A percentile compares a stretch with the other conserved stretches of the same genome.
Evolutionary conservation across 1,284 basidiomycete genomes (phyloP).

Genomic region (Ceratobasidium sp.): DNA sequence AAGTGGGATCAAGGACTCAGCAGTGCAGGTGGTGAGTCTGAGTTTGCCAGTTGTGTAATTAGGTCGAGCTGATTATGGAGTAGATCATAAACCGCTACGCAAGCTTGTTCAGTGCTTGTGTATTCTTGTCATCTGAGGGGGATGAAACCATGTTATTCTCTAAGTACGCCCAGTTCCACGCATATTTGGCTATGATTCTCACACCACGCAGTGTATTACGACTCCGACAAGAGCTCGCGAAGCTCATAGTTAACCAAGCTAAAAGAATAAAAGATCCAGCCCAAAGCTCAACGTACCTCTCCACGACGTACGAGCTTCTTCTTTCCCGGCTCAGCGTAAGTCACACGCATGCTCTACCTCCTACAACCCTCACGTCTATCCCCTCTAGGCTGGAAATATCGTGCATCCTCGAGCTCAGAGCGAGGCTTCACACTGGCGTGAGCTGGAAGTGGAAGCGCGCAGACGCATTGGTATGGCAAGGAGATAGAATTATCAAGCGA

Average conservation of each 20-base stretch:
- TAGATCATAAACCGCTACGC: conserved; percentile 73
- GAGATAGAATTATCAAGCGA: conserved; percentile 19
- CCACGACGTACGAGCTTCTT: conserved; percentile 77
- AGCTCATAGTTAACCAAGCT: conserved; percentile 78
- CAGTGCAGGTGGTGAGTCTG: conserved; percentile 67
- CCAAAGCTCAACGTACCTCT: conserved; percentile 74
- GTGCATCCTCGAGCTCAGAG: conserved; percentile 37
- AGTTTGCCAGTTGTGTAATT: background rate
- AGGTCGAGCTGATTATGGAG: background rate
- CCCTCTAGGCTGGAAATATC: conserved; percentile 18
- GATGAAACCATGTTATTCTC: conserved; percentile 96
- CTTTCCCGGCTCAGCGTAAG: conserved; percentile 81
- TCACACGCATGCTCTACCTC: conserved; percentile 39
- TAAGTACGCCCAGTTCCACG: conserved; percentile 59
- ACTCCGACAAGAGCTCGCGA: conserved; percentile 84
- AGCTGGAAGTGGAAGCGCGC: conserved; percentile 35
- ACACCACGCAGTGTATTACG: conserved; percentile 72
- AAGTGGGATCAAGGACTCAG: conserved; percentile 73
- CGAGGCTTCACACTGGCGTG: conserved; percentile 38
- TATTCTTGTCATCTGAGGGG: conserved; percentile 79
- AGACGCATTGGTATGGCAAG: conserved; percentile 30
- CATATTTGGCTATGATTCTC: background rate
- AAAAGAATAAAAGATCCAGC: conserved; percentile 71
- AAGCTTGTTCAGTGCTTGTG: conserved; percentile 79
- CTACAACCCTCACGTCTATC: background rate